Conservation (phyloP, 164 flowering plant genomes). For the Tinospora cordifolia region DNA sequence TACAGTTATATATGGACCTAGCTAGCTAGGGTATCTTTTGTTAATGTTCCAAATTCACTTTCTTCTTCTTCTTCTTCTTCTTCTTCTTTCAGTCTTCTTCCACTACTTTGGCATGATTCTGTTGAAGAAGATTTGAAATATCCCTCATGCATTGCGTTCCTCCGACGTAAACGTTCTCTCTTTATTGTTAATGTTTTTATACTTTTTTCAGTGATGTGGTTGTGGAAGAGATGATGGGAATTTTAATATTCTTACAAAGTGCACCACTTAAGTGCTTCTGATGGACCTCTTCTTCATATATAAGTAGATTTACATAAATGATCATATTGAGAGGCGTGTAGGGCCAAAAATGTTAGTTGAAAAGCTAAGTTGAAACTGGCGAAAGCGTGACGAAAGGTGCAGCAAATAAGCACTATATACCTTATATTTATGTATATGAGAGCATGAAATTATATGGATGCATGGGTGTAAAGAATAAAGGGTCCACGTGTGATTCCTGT, state of each 20-base stretch:
- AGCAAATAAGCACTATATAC: too few relatives aligned
- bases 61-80: constrained; percentile 7
- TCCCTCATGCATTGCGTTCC: constrained; percentile 59
- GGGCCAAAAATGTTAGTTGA: constrained; percentile 14
- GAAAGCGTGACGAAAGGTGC: constrained; percentile 59
- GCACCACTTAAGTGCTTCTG: constrained; percentile 38
- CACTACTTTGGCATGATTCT: constrained; percentile 38
- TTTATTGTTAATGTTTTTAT: neutral
- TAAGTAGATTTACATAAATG: neutral
- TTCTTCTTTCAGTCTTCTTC: constrained; percentile 16
- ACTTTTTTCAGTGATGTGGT: neutral
- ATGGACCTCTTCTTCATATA: constrained; percentile 19
- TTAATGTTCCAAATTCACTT: neutral
- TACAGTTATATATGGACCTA: neutral
- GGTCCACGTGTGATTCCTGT: constrained; percentile 30
- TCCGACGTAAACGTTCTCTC: constrained; percentile 36
- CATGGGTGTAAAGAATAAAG: constrained; percentile 17
- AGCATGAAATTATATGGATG: constrained; percentile 35
- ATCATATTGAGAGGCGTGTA: neutral
- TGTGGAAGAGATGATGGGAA: constrained; percentile 16
- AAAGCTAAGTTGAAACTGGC: constrained; percentile 27
- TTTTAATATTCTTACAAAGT: constrained; percentile 27
- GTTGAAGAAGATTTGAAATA: constrained; percentile 20
- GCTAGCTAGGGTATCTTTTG: too few relatives aligned
- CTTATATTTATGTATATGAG: too few relatives aligned